These are phyloP conservation scores for Allomyces macrogynus DNA, from an alignment of 192 early-diverging fungal species.

Conservation along the genomic window DNA sequence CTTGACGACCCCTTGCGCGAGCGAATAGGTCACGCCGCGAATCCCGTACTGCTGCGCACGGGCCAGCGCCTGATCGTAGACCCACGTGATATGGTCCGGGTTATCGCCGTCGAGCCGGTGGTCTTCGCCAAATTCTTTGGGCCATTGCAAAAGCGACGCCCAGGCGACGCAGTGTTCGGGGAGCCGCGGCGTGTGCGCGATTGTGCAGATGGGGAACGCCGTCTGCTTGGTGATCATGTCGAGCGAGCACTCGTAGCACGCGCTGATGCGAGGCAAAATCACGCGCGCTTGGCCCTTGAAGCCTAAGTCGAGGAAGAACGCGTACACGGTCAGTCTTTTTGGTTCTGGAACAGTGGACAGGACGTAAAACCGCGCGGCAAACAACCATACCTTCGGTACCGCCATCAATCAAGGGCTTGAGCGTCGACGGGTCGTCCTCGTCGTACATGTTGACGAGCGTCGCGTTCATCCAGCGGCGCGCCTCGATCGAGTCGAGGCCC, in stretches of 20 bases:
- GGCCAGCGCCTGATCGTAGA: conserved; percentile 37
- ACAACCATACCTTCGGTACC: conserved; percentile 59
- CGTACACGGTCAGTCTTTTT: no score
- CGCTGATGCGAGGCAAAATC: conserved; percentile 61
- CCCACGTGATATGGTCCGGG: conserved; percentile 55
- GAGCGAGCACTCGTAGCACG: conserved; percentile 92
- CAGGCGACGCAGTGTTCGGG: conserved; percentile 98
- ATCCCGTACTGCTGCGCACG: conserved; percentile 72
- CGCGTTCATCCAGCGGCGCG: conserved; percentile 93
- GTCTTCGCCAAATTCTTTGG: conserved; percentile 45
- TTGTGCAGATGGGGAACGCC: conserved; percentile 91
- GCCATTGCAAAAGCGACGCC: conserved; percentile 87
- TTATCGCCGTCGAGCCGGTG: conserved; percentile 56
- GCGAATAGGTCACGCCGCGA: conserved; percentile 62
- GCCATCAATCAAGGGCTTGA: conserved; percentile 84
- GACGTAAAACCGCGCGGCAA: no score
- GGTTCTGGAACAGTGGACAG: no score
- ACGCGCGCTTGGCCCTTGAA: conserved; percentile 89
- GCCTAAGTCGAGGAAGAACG: conserved; percentile 17
- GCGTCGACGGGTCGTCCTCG: conserved; percentile 41
- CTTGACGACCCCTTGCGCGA: conserved; percentile 94
- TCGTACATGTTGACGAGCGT: conserved; percentile 58
- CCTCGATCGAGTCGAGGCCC: conserved; percentile 86
- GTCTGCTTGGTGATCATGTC: conserved; percentile 76
- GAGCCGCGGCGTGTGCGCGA: conserved; percentile 89